These are phyloP conservation scores for Rhodosporidiobolus odoratus DNA, from an alignment of 768 basidiomycete species.

Conservation along the genomic window DNA sequence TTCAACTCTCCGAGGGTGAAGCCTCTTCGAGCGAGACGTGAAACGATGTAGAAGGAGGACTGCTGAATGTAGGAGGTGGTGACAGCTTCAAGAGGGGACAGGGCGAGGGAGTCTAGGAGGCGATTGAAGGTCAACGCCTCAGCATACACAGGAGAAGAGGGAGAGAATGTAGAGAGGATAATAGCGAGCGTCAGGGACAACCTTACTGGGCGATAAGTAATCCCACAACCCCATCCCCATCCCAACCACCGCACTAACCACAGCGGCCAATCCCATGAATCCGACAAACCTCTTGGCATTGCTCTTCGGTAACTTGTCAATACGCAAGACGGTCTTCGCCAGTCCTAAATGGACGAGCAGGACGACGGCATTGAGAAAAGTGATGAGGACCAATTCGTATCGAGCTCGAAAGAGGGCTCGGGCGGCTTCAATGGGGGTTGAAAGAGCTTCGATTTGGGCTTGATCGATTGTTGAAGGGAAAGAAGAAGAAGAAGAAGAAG, in stretches of 20 bases:
- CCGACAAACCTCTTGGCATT: slow-evolving; percentile 43
- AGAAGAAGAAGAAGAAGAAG: neutral
- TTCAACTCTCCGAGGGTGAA: slow-evolving; percentile 93
- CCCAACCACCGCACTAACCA: slow-evolving; percentile 27
- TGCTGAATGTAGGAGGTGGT: slow-evolving; percentile 68
- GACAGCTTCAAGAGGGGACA: slow-evolving; percentile 38
- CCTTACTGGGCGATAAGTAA: slow-evolving; percentile 45
- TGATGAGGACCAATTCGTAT: slow-evolving; percentile 40
- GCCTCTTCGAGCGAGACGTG: slow-evolving; percentile 84
- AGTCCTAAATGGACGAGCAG: slow-evolving; percentile 40
- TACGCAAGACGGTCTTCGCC: slow-evolving; percentile 34
- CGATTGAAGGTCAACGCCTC: neutral
- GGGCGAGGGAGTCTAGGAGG: no score
- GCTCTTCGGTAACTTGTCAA: slow-evolving; percentile 39
- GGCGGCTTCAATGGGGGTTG: slow-evolving; percentile 22
- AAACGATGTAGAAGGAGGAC: slow-evolving; percentile 78
- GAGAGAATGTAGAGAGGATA: neutral
- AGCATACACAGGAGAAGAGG: neutral
- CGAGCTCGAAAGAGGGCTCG: slow-evolving; percentile 33
- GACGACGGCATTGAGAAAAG: slow-evolving; percentile 34
- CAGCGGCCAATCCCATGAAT: slow-evolving; percentile 33
- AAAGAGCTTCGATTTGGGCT: neutral
- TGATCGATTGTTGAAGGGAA: neutral
- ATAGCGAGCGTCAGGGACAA: neutral
- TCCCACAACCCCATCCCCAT: slow-evolving; percentile 31